Base-by-base conservation (phyloP, 345 rosid genomes). In the Theobroma cacao region DNA sequence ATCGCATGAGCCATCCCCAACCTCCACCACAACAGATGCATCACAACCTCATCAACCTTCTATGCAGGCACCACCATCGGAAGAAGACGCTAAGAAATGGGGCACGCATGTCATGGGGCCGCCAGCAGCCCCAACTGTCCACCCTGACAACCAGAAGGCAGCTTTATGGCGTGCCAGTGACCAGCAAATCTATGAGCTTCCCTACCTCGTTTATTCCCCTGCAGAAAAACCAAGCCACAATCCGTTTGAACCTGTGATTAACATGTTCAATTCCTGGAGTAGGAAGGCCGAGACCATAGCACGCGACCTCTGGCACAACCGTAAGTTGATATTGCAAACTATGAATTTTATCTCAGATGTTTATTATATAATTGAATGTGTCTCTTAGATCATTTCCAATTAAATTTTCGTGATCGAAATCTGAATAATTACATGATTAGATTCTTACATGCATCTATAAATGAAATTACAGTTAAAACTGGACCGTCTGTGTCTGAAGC, bases 71-170 rank as follows among this genome's bases (percentile, higher is more conserved):
- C 30, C 83, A 3, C 36, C 82, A 8, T 52, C 87, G 6, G 78
- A 81, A 71, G 89, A 87, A 64, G 89, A 89, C 15, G 45, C 82
- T 34, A 87, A 89, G 87, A 93, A 91, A 75, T 91, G 90, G 92
- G 97, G 98, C 1, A 91, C 96, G 40, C 90, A 91, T 8, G 38
- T 91, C 74, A 95, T 93, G 97, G 98, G 98, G 64, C 80, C 92
- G 60, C 97, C 98, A 0, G 90, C 98, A 0, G 90, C 71, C 69
- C 98, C 98, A 2, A 82, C 84, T 2, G 88, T 85, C 60, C 98
- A 93, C 52, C 98, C 98, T 0, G 98, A 93, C 82, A 95, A 95
- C 84, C 92, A 90, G 80, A 86, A 82, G 78, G 97, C 95, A 0
- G 98, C 98, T 18, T 81, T 83, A 0, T 95, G 98, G 98, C 87